Evolutionary conservation across 2,329 filamentous ascomycete species (phyloP).

Genomic region (Sporothrix luriei): DNA sequence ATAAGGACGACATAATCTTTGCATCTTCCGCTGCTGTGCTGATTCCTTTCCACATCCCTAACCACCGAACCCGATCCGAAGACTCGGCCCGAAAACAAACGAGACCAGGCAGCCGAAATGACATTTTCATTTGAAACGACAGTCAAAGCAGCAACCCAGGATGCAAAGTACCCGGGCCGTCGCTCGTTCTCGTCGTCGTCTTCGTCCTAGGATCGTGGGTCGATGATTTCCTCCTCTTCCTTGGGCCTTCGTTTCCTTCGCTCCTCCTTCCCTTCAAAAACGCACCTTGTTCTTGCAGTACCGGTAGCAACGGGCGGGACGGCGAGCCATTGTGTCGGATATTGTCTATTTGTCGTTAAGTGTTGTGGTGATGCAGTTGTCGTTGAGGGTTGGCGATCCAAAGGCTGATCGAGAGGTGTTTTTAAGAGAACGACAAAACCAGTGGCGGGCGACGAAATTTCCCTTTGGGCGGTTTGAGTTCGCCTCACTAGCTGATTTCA

Average conservation of each 20-base stretch:
- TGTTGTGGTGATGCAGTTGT: conserved; percentile 46
- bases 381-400: conserved; percentile 28
- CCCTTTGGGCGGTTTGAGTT: conserved; percentile 24
- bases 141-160: neutral
- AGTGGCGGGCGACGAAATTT: conserved; percentile 26
- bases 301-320: conserved; percentile 98
- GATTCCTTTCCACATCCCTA: neutral
- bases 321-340: conserved; percentile 94
- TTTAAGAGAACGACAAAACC: conserved; percentile 24
- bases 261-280: conserved; percentile 37
- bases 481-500: conserved; percentile 53
- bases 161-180: neutral
- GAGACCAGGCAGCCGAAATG: neutral
- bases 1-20: neutral
- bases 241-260: conserved; percentile 27
- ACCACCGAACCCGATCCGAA: neutral
- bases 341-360: conserved; percentile 41
- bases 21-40: neutral
- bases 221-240: neutral
- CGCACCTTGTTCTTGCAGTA: conserved; percentile 99
- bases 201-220: neutral
- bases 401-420: conserved; percentile 16
- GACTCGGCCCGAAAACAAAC: neutral
- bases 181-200: neutral
- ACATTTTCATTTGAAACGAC: neutral